Evolutionary conservation across 257 asterid species (phyloP).

Genomic region (Plantago major): DNA sequence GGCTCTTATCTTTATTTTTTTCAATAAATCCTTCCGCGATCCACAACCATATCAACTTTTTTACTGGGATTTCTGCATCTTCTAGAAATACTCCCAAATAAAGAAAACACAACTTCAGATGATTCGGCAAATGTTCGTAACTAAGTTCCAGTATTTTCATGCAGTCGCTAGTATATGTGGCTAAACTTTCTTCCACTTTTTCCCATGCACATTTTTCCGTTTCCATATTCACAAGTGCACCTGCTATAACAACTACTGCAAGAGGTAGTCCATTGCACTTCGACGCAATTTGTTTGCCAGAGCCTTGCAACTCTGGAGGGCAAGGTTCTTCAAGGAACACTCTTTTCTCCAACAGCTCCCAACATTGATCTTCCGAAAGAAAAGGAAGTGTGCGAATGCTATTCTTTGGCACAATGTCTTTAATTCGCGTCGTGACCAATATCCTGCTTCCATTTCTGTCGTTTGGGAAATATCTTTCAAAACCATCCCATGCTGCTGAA

Average conservation of each 20-base stretch:
- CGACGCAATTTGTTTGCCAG: constrained; percentile 12
- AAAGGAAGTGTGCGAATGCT: neutral
- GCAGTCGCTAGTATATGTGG: neutral
- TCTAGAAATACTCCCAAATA: constrained; percentile 26
- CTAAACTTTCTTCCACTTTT: constrained; percentile 14
- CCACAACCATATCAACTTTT: constrained; percentile 24
- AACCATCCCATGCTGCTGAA: constrained; percentile 18
- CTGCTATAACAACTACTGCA: constrained; percentile 26
- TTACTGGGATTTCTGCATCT: constrained; percentile 9
- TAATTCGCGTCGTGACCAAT: constrained; percentile 20
- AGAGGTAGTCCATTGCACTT: constrained; percentile 26
- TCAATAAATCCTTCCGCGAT: constrained; percentile 29
- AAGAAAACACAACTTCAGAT: constrained; percentile 35
- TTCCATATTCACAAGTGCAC: constrained; percentile 18
- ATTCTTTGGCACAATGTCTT: neutral
- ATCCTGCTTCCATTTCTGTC: constrained; percentile 25
- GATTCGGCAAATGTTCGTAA: constrained; percentile 27
- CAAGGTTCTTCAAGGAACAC: constrained; percentile 16
- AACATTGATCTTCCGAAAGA: constrained; percentile 12
- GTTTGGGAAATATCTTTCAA: neutral
- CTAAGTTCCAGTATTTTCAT: constrained; percentile 21
- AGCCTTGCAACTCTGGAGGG: constrained; percentile 14
- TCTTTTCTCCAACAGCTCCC: constrained; percentile 19
- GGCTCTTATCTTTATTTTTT: constrained; percentile 1
- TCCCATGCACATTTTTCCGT: constrained; percentile 18